Evolutionary conservation across 345 rosid species (phyloP), one percentile per base, ranked within the genome.

Genomic region (Melastoma malabathricum): DNA sequence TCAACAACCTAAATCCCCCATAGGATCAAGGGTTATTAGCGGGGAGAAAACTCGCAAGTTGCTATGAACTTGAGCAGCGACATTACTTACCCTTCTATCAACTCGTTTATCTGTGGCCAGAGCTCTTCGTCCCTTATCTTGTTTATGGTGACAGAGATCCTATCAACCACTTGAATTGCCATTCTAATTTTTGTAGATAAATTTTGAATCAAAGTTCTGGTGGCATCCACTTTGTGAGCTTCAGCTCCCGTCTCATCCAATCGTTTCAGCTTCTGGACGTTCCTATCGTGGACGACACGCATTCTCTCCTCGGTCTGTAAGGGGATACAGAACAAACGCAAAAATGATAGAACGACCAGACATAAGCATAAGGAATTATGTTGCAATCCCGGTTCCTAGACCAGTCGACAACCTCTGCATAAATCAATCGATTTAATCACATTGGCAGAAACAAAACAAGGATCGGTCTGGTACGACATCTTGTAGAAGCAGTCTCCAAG

Each of bases 51-150:
- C 12, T 34, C 12, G 12, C 41, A 34, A 1, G 12, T 34, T 34
- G 9, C 41, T 12, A 34, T 5, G 38, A 7, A 6, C 2, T 34
- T 34, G 41, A 9, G 12, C 2, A 12, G 6, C 12, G 41, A 12
- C 2, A 34, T 34, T 34, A 53, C 68, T 56, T 79, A 93, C 99
- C 95, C 99, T 60, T 76, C 76, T 58, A 93, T 88, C 64, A 93
- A 73, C 62, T 83, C 94, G 59, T 75, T 73, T 2, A 88, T 68
- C 45, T 83, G 97, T 2, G 97, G 99, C 95, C 97, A 93, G 4
- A 93, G 68, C 59, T 93, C 99, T 69, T 88, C 99, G 16, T 93
- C 97, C 63, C 95, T 79, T 47, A 88, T 88, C 82, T 79, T 93
- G 65, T 74, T 93, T 56, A 93, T 76, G 0, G 82, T 83, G 38